Evolutionary conservation across 2,329 filamentous ascomycete genomes (phyloP).

Genomic region (Trichoderma sp.): DNA sequence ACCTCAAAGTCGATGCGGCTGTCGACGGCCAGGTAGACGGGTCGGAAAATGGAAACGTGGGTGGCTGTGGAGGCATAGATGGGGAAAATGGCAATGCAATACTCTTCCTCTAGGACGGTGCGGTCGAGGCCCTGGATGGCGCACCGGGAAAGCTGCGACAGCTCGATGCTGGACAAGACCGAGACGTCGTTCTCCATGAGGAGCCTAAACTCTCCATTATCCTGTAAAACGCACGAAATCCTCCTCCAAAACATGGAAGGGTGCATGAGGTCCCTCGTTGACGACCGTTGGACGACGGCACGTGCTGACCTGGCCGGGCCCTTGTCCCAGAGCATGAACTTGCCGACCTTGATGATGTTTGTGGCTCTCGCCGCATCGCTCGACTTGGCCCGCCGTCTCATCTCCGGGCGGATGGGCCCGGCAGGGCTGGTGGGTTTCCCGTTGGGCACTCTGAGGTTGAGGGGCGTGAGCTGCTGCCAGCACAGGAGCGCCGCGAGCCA

Average conservation of each 20-base stretch:
- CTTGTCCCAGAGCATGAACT: slow-evolving; percentile 88
- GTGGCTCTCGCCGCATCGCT: slow-evolving; percentile 34
- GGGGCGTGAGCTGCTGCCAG: slow-evolving; percentile 72
- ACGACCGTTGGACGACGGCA: slow-evolving; percentile 55
- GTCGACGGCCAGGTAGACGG: slow-evolving; percentile 84
- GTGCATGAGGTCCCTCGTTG: slow-evolving; percentile 54
- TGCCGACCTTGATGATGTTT: slow-evolving; percentile 93
- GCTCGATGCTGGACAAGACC: slow-evolving; percentile 76
- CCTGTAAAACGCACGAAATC: slow-evolving; percentile 89
- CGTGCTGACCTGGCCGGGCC: slow-evolving; percentile 54
- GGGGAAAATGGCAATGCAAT: slow-evolving; percentile 92
- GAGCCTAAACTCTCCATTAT: slow-evolving; percentile 91
- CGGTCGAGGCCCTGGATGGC: slow-evolving; percentile 87
- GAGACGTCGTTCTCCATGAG: slow-evolving; percentile 81
- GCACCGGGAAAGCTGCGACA: slow-evolving; percentile 84
- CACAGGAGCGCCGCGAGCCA: slow-evolving; percentile 79
- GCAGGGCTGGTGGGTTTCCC: slow-evolving; percentile 35
- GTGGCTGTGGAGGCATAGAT: slow-evolving; percentile 77
- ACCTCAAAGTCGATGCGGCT: slow-evolving; percentile 90
- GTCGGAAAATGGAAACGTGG: slow-evolving; percentile 73
- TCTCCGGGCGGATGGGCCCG: slow-evolving; percentile 40
- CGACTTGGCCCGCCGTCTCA: slow-evolving; percentile 40
- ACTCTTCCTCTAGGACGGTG: slow-evolving; percentile 88
- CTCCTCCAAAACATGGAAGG: slow-evolving; percentile 69
- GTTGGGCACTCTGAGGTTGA: slow-evolving; percentile 48